Evolutionary conservation across 768 basidiomycete genomes (phyloP).

Genomic region (Suillus spraguei): DNA sequence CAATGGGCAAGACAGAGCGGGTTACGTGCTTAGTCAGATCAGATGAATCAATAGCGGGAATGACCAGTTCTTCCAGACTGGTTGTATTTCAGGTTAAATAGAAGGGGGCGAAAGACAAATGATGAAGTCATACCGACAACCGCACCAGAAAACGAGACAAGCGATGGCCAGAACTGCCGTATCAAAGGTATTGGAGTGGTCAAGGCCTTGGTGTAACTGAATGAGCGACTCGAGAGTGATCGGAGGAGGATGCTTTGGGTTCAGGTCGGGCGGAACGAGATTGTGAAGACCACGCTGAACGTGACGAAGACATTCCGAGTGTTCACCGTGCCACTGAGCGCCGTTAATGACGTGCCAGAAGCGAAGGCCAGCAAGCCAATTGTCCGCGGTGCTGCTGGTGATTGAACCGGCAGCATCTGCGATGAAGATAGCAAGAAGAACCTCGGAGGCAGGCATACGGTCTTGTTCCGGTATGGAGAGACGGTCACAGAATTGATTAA

Average conservation of each 20-base stretch:
- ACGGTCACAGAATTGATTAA: constrained; percentile 40
- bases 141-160: background rate
- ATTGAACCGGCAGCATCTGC: constrained; percentile 21
- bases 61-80: background rate
- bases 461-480: constrained; percentile 33
- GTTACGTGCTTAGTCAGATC: constrained; percentile 1
- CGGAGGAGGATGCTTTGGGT: background rate
- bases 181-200: background rate
- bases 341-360: constrained; percentile 39
- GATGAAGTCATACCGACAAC: background rate
- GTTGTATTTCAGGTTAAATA: constrained; percentile 3
- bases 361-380: constrained; percentile 38
- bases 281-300: background rate
- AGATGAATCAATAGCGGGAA: background rate
- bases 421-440: constrained; percentile 32
- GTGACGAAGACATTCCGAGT: constrained; percentile 2
- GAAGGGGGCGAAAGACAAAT: constrained; percentile 11
- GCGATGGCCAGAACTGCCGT: background rate
- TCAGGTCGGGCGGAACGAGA: background rate
- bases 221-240: background rate
- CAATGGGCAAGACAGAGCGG: constrained; percentile 1
- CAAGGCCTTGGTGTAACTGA: constrained; percentile 1
- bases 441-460: constrained; percentile 36
- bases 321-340: constrained; percentile 20
- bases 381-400: constrained; percentile 25